Evolutionary conservation across 768 basidiomycete species (phyloP).

Genomic region (Pleurotus djamor): DNA sequence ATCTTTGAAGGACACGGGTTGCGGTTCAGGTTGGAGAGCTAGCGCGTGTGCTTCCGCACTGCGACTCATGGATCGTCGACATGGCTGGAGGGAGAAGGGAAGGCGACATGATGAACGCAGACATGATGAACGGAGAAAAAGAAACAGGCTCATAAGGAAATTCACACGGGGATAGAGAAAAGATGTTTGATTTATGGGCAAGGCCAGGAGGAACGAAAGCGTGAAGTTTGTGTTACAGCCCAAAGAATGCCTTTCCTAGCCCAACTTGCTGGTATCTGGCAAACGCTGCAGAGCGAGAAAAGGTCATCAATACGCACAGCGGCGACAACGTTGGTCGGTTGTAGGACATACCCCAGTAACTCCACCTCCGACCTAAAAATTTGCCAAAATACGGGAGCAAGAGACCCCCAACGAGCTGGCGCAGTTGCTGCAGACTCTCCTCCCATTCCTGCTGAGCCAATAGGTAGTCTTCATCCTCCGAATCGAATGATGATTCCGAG

Average conservation of each 20-base stretch:
- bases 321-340: not conserved
- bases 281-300: constrained; percentile 47
- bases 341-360: constrained; percentile 71
- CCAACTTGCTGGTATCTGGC: constrained; percentile 70
- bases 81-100: not conserved
- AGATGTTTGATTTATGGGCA: not conserved
- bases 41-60: constrained; percentile 19
- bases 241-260: constrained; percentile 59
- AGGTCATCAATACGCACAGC: not conserved
- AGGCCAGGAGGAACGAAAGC: too few species aligned
- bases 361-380: constrained; percentile 84
- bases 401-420: constrained; percentile 76
- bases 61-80: constrained; percentile 19
- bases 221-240: not conserved
- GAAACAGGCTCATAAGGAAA: constrained; percentile 18
- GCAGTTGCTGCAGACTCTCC: constrained; percentile 83
- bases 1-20: constrained; percentile 37
- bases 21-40: not conserved
- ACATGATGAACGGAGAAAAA: constrained; percentile 11
- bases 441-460: constrained; percentile 92
- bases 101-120: not conserved
- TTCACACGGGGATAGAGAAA: constrained; percentile 1
- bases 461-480: constrained; percentile 69
- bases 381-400: constrained; percentile 86
- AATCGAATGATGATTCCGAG: constrained; percentile 52